These are phyloP conservation scores for Circinella umbellata DNA, from an alignment of 371 early-diverging fungal species.

Conservation along the genomic window DNA sequence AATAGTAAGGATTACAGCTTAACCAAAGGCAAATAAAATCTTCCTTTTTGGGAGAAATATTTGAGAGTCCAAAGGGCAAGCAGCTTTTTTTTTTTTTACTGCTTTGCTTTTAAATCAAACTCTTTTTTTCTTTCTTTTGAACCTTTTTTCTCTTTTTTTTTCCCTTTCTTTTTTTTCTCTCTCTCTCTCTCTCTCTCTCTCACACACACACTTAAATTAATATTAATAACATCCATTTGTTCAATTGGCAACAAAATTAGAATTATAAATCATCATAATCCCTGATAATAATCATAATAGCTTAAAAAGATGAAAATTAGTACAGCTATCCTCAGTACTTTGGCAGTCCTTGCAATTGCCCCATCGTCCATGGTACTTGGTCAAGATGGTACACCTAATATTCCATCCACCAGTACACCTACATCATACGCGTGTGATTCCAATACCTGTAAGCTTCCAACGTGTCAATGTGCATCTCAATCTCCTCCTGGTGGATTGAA, in stretches of 20 bases:
- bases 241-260: too few relatives aligned
- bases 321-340: slow-evolving; percentile 32
- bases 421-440: slow-evolving; percentile 60
- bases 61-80: neutral
- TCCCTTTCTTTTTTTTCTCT: slow-evolving; percentile 13
- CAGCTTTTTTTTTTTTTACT: too few relatives aligned
- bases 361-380: slow-evolving; percentile 22
- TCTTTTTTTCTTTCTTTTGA: slow-evolving; percentile 3
- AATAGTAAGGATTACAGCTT: neutral
- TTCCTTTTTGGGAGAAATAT: slow-evolving; percentile 13
- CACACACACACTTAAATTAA: neutral
- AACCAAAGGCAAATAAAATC: slow-evolving; percentile 5
- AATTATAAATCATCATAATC: too few relatives aligned
- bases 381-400: slow-evolving; percentile 39
- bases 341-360: slow-evolving; percentile 16
- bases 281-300: neutral
- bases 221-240: too few relatives aligned
- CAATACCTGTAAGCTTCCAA: slow-evolving; percentile 66
- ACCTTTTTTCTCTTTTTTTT: slow-evolving; percentile 12
- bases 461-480: slow-evolving; percentile 68
- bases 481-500: slow-evolving; percentile 62
- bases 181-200: slow-evolving; percentile 12
- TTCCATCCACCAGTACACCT: slow-evolving; percentile 26
- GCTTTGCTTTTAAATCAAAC: neutral
- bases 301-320: slow-evolving; percentile 37